Evolutionary conservation across 352 stramenopile genomes (phyloP).

Genomic region (Globisporangium cylindrosporum): DNA sequence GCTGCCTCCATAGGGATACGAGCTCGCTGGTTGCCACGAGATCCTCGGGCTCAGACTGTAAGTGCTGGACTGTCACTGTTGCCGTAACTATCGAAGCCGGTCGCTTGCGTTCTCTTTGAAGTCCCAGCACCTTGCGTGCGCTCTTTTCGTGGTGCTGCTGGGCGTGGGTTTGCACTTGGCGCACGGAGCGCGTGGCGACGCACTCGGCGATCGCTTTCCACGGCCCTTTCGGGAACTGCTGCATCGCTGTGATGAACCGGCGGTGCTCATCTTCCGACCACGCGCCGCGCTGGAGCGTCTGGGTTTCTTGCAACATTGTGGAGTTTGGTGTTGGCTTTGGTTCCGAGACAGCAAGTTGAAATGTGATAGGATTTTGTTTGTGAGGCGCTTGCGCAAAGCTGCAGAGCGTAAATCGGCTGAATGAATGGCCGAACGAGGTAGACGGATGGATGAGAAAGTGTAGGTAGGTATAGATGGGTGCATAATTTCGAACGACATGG

Average conservation of each 20-base stretch:
- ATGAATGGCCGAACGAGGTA: not conserved
- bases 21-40: not conserved
- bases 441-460: not conserved
- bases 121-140: constrained; percentile 14
- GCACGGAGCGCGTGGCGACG: constrained; percentile 22
- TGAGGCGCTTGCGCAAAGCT: not conserved
- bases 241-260: constrained; percentile 21
- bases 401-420: not conserved
- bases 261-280: constrained; percentile 25
- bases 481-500: not conserved
- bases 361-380: not conserved
- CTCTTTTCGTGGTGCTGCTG: constrained; percentile 30
- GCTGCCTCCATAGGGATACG: constrained; percentile 5
- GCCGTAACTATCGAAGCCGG: not conserved
- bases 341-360: constrained; percentile 5
- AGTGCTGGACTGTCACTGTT: not conserved
- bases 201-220: constrained; percentile 24
- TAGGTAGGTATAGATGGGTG: not conserved
- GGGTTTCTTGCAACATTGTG: not conserved
- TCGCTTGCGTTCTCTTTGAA: constrained; percentile 4
- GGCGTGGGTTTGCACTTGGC: constrained; percentile 25
- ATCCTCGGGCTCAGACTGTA: not conserved
- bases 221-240: constrained; percentile 18
- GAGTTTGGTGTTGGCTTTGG: not conserved
- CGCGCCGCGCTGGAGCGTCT: constrained; percentile 6